phyloP scores from a whole-genome alignment of 306 rosid genomes.

The Prunus kanzakura region DNA sequence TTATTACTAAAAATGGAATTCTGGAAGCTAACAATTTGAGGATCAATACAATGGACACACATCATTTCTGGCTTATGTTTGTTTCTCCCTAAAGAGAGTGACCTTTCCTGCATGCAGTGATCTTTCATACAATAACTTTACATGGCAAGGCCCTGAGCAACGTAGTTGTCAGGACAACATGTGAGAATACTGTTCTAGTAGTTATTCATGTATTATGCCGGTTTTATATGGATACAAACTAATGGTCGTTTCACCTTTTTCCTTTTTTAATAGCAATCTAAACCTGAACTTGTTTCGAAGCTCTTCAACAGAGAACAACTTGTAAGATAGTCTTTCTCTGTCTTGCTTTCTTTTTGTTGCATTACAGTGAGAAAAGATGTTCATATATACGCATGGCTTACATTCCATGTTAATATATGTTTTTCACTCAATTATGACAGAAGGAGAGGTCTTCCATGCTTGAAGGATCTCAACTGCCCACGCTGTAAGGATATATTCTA shows the following conservation, averaged over 20 bases:
- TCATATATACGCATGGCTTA: background rate
- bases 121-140: conserved; percentile 88
- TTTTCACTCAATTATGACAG: conserved; percentile 32
- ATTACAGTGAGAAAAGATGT: background rate
- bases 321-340: conserved; percentile 42
- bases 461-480: conserved; percentile 51
- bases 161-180: conserved; percentile 51
- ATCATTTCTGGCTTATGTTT: background rate
- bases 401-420: conserved; percentile 10
- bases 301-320: conserved; percentile 38
- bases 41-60: background rate
- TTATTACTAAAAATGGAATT: background rate
- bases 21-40: background rate
- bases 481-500: conserved; percentile 52
- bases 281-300: conserved; percentile 69
- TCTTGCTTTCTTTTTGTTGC: background rate
- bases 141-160: conserved; percentile 58
- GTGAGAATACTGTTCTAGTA: conserved; percentile 37
- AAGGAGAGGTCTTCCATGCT: conserved; percentile 55
- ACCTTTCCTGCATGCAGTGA: conserved; percentile 50
- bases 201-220: background rate
- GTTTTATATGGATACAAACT: background rate
- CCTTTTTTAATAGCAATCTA: conserved; percentile 53
- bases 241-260: conserved; percentile 23
- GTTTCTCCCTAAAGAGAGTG: background rate